Base-by-base conservation (phyloP, 352 stramenopile genomes). In the Pythium myriotylum region DNA sequence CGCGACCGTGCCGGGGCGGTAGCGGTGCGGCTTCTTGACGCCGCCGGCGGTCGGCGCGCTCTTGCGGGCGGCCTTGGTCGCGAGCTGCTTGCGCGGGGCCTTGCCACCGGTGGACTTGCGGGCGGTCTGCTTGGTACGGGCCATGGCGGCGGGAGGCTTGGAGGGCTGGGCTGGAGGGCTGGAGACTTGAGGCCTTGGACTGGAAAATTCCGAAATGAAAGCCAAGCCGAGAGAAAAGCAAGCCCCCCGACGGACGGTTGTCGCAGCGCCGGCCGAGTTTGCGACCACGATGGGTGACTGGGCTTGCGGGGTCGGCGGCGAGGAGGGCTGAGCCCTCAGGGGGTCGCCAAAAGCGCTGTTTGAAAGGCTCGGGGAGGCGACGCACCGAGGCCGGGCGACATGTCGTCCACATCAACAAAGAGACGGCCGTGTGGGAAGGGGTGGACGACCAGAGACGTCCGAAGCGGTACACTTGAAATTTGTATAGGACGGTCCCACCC, bases 91-190 rank as follows among this genome's bases (percentile, higher is more conserved):
- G n/a, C n/a, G n/a, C n/a, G n/a, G n/a, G n/a, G n/a, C n/a, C n/a
- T n/a, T 96, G 68, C 87, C 87, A 68, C 87, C 87, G 57, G 88
- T 74, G 47, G 84, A 95, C 72, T 97, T 97, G 55, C 90, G 83
- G 22, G 90, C 89, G 55, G 89, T 97, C 74, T 97, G 88, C 72
- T 97, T 97, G 62, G 90, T 97, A 79, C 90, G 85, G 40, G 91
- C 89, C 84, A 97, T 91, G 37, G 43, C 46, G 19, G 17, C n/a
- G n/a, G n/a, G n/a, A n/a, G n/a, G n/a, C n/a, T n/a, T n/a, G n/a
- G n/a, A n/a, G n/a, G n/a, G n/a, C n/a, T n/a, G 32, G 37, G 23
- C 40, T 54, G 35, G 33, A 13, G n/a, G n/a, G n/a, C n/a, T n/a
- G n/a, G 37, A 32, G 60, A 57, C 52, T 68, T 68, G 60, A 60